Evolutionary conservation across 768 basidiomycete genomes (phyloP).

Genomic region (Boletus sensibilis): DNA sequence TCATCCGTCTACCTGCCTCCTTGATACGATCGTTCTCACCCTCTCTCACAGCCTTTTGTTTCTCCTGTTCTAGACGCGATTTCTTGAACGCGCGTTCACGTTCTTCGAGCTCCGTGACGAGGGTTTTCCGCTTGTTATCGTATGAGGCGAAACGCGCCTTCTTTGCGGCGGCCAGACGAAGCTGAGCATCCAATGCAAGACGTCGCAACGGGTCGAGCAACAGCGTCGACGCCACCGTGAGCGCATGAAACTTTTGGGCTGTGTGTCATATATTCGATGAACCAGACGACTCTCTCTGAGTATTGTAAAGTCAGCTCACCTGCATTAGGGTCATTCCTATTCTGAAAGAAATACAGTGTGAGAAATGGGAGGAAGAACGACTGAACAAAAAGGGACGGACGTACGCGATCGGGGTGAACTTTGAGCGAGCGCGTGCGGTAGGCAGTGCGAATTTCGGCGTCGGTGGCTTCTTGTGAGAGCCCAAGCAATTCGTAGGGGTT

Average conservation of each 20-base stretch:
- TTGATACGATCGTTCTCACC: conserved; percentile 71
- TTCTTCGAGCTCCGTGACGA: conserved; percentile 78
- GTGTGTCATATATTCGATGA: background rate
- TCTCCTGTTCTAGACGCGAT: conserved; percentile 57
- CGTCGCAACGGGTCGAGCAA: conserved; percentile 78
- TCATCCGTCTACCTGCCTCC: conserved; percentile 65
- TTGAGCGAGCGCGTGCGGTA: conserved; percentile 79
- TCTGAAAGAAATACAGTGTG: conserved; percentile 40
- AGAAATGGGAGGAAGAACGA: conserved; percentile 13
- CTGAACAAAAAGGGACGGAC: conserved; percentile 35
- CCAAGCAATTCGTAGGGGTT: conserved; percentile 75
- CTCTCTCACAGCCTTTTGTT: conserved; percentile 52
- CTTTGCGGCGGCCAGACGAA: conserved; percentile 67
- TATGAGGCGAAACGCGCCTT: conserved; percentile 67
- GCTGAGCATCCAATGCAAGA: conserved; percentile 75
- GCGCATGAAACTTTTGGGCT: conserved; percentile 82
- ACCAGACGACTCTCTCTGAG: background rate
- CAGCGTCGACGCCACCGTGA: conserved; percentile 78
- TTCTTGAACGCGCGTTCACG: conserved; percentile 78
- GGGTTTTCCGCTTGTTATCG: conserved; percentile 68
- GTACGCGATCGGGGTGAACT: conserved; percentile 83
- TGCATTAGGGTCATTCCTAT: conserved; percentile 78
- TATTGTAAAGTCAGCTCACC: conserved; percentile 35
- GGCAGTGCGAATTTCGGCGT: conserved; percentile 75
- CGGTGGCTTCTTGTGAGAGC: conserved; percentile 61